Base-by-base conservation (phyloP, 352 stramenopile species). In the Globisporangium apiculatum region DNA sequence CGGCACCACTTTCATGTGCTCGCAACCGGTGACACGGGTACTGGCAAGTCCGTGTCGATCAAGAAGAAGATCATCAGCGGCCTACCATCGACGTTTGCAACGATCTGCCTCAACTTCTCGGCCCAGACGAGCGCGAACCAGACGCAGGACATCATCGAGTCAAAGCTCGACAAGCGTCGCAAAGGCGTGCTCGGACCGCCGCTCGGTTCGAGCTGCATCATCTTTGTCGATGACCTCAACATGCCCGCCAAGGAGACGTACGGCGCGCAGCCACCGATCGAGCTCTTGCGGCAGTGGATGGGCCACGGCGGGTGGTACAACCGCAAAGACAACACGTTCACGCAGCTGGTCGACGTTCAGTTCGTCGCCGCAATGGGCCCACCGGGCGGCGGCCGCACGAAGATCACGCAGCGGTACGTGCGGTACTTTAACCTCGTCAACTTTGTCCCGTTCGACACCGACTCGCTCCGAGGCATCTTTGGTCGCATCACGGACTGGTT, bases 201-300 rank as follows among this genome's bases (percentile, higher is more conserved):
- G 1, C 67, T 97, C 0, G 92, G 92, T 2, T 89, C 94, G 59
- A 96, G 69, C 49, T 97, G 85, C 46, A 77, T 98, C 38, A 87
- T 98, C 37, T 98, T 98, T 60, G 90, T 98, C 0, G 91, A 98
- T 61, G 92, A 98, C 55, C 72, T 98, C 15, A 98, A 98, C 64
- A 97, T 98, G 92, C 92, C 92, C 0, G 88, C 89, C 0, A 97
- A 97, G 57, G 92, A 98, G 62, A 95, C 88, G 47, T 98, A 97
- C 57, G 92, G 92, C 7, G 91, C 91, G 4, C 92, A 98, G 60
- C 92, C 92, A 12, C 91, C 92, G 5, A 97, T 98, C 38, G 92
- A 98, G 63, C 69, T 98, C 11, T 62, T 98, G 54, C 77, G 92
- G 1, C 91, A 97, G 65, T 97, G 89, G 87, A 97, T 97, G 86